Base-by-base conservation (phyloP, 176 grass and related monocot species). In the Hsuehochloa calcarea region DNA sequence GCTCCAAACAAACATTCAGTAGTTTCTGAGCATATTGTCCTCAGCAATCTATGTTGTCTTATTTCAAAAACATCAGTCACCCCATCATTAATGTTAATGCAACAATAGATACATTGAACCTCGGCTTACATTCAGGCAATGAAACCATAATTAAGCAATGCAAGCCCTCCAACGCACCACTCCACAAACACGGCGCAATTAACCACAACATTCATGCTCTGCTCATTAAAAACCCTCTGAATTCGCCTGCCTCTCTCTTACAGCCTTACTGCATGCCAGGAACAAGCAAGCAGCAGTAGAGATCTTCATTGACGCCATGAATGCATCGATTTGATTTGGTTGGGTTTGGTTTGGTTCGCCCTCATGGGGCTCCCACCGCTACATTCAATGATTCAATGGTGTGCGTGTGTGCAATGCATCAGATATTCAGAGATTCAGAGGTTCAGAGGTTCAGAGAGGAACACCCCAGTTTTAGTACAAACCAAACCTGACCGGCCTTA, bases 241-340 rank as follows among this genome's bases (percentile, higher is more conserved):
- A 29, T 5, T 16, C 8, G 12, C 68, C 23, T 26, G 58, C n/a
- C n/a, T 61, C 41, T 72, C 43, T 46, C 12, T 46, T 26, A 47
- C 69, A 46, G 5, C 14, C 55, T 47, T 72, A 72, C 70, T 51
- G 70, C 45, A 8, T 11, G 45, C 45, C 70, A 51, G 50, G 70
- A 73, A 73, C 70, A 73, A 50, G 45, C 45, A 73, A 12, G 70
- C 70, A 51, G 15, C 8, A 51, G 40, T 12, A 23, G 22, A 41
- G 23, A 46, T 44, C 46, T 3, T 22, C 55, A 10, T 22, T 1
- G 55, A 10, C 22, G 55, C 45, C 11, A 34, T 84, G 13, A 75
- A 75, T 75, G 82, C 71, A n/a, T 15, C 6, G 82, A 54, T 75
- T 84, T 74, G 70, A 45, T 38, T 66, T 17, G 50, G 64, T 74